phyloP scores from a whole-genome alignment of 192 early-diverging fungal genomes.

The Gorgonomyces haynaldii region DNA sequence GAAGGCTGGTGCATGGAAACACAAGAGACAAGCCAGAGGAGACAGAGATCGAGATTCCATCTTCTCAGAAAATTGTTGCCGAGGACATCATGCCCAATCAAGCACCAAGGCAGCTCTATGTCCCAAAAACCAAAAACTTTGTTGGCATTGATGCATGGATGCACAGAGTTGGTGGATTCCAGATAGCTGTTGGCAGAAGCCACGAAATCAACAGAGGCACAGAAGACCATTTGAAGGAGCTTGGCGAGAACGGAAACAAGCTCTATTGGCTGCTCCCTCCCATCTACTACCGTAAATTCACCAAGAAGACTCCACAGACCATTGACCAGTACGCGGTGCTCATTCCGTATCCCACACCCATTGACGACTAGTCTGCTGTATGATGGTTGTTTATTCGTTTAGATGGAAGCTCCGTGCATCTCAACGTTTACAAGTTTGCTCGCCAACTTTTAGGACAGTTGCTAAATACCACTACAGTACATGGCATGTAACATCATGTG shows the following conservation, averaged over 20 bases:
- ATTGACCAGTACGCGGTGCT: constrained; percentile 10
- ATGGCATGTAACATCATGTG: no score
- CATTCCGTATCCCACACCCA: constrained; percentile 12
- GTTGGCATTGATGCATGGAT: constrained; percentile 11
- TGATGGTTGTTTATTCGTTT: no score
- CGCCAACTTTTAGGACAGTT: no score
- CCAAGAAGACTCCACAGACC: constrained; percentile 9
- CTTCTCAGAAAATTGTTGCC: constrained; percentile 6
- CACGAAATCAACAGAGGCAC: constrained; percentile 10
- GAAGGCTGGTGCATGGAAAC: constrained; percentile 10
- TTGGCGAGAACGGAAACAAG: constrained; percentile 6
- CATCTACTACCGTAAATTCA: constrained; percentile 5
- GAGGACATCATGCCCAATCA: background rate
- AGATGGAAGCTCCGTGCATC: no score
- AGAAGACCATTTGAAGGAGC: constrained; percentile 3
- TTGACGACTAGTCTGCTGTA: no score
- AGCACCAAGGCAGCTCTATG: constrained; percentile 5
- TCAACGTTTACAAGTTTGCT: no score
- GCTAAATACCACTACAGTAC: no score
- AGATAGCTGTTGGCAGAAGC: constrained; percentile 9
- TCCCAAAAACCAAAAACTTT: constrained; percentile 10
- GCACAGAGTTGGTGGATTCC: constrained; percentile 7
- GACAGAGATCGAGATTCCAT: background rate
- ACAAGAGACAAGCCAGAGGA: constrained; percentile 4
- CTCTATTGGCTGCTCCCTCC: constrained; percentile 12